Evolutionary conservation across 2,329 filamentous ascomycete genomes (phyloP).

Genomic region (Exophiala bonariae): DNA sequence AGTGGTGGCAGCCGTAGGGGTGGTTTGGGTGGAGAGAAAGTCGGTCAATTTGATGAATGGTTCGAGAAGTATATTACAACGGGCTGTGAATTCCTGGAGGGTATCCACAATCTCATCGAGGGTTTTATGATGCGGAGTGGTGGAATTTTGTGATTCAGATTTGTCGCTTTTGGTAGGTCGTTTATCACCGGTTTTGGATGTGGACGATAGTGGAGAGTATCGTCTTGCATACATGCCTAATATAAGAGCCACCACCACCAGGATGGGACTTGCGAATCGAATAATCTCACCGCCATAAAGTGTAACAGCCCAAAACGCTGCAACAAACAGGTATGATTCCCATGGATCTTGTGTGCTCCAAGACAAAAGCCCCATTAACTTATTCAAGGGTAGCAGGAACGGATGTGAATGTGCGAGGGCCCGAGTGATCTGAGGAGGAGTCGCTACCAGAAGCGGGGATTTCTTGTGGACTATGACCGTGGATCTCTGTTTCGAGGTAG

Average conservation of each 20-base stretch:
- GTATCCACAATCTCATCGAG: constrained; percentile 97
- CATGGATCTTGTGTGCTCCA: constrained; percentile 94
- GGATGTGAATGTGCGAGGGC: constrained; percentile 95
- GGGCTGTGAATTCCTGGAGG: constrained; percentile 81
- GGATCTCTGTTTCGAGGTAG: constrained; percentile 74
- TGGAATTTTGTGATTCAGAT: constrained; percentile 55
- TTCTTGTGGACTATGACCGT: constrained; percentile 97
- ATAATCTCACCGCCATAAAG: constrained; percentile 86
- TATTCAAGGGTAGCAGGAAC: constrained; percentile 86
- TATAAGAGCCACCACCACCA: constrained; percentile 77
- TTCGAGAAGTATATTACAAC: constrained; percentile 89
- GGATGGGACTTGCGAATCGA: constrained; percentile 76
- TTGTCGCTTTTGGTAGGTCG: constrained; percentile 46
- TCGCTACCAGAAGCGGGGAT: constrained; percentile 86
- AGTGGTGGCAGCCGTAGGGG: constrained; percentile 87
- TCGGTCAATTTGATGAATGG: constrained; percentile 87
- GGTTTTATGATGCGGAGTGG: constrained; percentile 79
- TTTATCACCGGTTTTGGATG: constrained; percentile 70
- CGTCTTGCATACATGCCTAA: constrained; percentile 88
- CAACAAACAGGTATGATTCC: constrained; percentile 92
- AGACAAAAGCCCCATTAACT: constrained; percentile 78
- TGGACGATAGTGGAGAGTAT: constrained; percentile 87
- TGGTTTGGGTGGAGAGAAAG: constrained; percentile 87
- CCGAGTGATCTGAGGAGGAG: constrained; percentile 89
- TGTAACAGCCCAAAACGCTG: constrained; percentile 79